Conservation (phyloP, 2,329 filamentous ascomycete genomes). For the Boeremia lycopersici region DNA sequence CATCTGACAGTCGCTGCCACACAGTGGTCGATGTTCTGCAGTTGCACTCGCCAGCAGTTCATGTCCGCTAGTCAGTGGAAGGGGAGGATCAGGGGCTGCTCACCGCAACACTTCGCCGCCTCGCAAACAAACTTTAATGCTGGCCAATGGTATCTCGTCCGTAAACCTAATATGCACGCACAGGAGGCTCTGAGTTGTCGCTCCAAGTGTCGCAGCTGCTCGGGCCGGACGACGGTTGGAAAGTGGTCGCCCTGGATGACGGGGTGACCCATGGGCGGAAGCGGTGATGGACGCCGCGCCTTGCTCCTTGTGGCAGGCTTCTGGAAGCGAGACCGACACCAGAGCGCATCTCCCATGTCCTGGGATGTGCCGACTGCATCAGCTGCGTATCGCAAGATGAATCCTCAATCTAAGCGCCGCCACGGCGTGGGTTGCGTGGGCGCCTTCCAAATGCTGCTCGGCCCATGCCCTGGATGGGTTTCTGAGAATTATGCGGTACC, state of each 20-base stretch:
- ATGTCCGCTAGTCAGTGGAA: constrained; percentile 17
- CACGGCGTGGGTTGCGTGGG: constrained; percentile 1
- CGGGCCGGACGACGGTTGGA: constrained; percentile 26
- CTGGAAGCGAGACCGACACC: constrained; percentile 27
- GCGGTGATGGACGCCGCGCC: constrained; percentile 25
- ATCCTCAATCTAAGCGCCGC: constrained; percentile 4
- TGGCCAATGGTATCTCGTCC: constrained; percentile 21
- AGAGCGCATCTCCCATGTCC: constrained; percentile 15
- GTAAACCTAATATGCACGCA: constrained; percentile 16
- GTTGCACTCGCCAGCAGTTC: constrained; percentile 31
- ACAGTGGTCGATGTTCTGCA: constrained; percentile 11
- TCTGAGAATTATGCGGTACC: constrained; percentile 8
- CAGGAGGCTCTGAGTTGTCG: constrained; percentile 15
- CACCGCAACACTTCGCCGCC: constrained; percentile 20
- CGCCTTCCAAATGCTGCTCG: constrained; percentile 6
- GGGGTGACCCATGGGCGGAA: constrained; percentile 22
- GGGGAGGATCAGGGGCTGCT: constrained; percentile 32
- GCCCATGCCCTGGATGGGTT: constrained; percentile 7
- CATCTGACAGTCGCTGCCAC: constrained; percentile 4
- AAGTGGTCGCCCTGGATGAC: constrained; percentile 29
- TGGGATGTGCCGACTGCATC: constrained; percentile 23
- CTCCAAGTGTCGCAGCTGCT: constrained; percentile 25
- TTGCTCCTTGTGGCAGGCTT: constrained; percentile 38
- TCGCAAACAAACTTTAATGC: constrained; percentile 9
- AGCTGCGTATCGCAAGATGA: constrained; percentile 13